Base-by-base conservation (phyloP, 2,329 filamentous ascomycete species). In the Cytospora paraplurivora region DNA sequence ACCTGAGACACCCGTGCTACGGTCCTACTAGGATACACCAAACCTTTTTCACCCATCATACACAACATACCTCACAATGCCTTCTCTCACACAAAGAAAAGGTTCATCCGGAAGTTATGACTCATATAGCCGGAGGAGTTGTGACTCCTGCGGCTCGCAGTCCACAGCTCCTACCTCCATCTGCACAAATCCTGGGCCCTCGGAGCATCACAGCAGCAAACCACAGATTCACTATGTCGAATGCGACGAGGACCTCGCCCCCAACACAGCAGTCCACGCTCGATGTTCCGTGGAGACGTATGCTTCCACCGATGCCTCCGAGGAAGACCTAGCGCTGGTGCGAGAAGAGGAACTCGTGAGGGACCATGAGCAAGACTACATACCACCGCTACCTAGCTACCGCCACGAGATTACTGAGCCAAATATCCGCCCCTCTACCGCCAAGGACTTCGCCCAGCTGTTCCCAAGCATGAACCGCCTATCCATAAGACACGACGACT, bases 401-500 rank as follows among this genome's bases (percentile, higher is more conserved):
- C 79, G 81, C 63, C 83, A 85, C 68, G 87, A 89, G 58, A 77
- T 85, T 51, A 83, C 88, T 66, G 83, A 88, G 67, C 79, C 84
- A 68, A 85, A 89, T 67, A 86, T 91, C 38, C 83, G 91, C 34
- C 85, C 93, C 12, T 92, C 93, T 1, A 93, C 89, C 1, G 90
- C 94, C 4, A 82, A 88, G 64, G 89, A 93, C 69, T 98, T 98
- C 74, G 88, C 88, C 33, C 84, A 88, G 60, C 84, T 96, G 59
- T 99, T 97, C 75, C 94, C 95, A 12, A 96, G 93, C 10, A 84
- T 88, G 69, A 87, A 92, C 73, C 86, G 91, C 62, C 79, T 98
- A 59, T 86, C 86, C 41, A 92, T 99, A 72, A 87, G 90, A 34
- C 94, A 98, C 73, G 95, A 98, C 73, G 92, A 97, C 76, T 87